These are phyloP conservation scores for Pichia sp. DNA, from an alignment of 1,139 yeast species.

Conservation along the genomic window DNA sequence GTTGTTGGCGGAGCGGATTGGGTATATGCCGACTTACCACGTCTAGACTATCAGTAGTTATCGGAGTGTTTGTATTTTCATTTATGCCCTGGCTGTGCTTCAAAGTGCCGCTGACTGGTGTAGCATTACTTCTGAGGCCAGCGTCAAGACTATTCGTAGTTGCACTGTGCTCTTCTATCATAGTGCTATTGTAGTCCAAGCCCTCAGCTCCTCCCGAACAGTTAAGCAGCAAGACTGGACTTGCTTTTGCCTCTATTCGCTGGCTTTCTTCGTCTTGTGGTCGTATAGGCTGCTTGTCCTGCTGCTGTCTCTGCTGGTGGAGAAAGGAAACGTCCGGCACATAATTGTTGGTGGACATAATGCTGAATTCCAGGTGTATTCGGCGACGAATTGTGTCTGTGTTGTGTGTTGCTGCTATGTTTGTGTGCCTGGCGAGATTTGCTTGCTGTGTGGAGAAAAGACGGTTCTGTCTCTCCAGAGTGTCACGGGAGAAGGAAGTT, in stretches of 20 bases:
- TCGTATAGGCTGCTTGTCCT: not conserved
- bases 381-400: not conserved
- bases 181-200: not conserved
- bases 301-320: slow-evolving; percentile 1
- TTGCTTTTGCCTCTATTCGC: not conserved
- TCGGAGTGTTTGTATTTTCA: not conserved
- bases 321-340: not conserved
- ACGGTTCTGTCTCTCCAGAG: no score
- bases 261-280: not conserved
- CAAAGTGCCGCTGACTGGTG: no score
- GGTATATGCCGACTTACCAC: not conserved
- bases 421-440: no score
- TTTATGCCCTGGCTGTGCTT: not conserved
- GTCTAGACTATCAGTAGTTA: not conserved
- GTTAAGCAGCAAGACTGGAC: no score
- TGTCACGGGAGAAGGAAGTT: no score
- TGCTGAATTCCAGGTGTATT: not conserved
- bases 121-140: no score
- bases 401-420: no score
- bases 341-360: not conserved
- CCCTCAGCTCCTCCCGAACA: not conserved
- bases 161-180: not conserved
- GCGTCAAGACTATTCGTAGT: no score
- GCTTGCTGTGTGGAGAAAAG: no score
- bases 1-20: not conserved